Base-by-base conservation (phyloP, 73 alveolate species). In the Tetrahymena thermophila region DNA sequence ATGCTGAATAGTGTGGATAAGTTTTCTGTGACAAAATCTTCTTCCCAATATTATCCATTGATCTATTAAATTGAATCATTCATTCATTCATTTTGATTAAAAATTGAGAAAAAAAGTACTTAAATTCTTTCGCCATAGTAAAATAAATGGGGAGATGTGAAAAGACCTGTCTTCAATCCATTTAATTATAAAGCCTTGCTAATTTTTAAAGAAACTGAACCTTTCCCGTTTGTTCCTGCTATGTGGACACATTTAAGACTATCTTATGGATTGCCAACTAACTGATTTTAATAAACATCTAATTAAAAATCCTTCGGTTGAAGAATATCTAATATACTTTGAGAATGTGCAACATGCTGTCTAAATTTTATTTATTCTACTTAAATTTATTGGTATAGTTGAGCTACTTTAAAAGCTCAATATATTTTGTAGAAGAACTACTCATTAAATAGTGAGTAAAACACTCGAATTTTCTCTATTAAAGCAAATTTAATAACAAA, bases 151-250 rank as follows among this genome's bases (percentile, higher is more conserved):
- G 99, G 99, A 58, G 99, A 97, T 1, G 97, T 98, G 94, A 94
- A 98, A 43, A 98, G 94, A 35, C 99, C 99, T 10, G 96, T 94
- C 56, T 93, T 96, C 50, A 84, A 94, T 56, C 99, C 99, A 43
- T 97, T 94, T 50, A 21, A 35, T 58, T 95, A 37, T 58, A 98
- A 96, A 23, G 95, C 96, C 57, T 95, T 43, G 28, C 99, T 97
- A 35, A 97, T 94, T 83, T 97, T 98, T 89, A 94, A 43, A 28
- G 98, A 44, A 28, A 98, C 99, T 5, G 99, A 93, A 19, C 99
- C 99, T 94, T 98, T 98, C 31, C 99, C 99, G 95, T 98, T 98
- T 6, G 99, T 98, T 11, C 99, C 99, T 0, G 99, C 98, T 21
- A 98, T 94, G 84, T 98, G 99, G 16, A 98, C 94, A 94, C 44